These are phyloP conservation scores for Kwoniella sp. DNA, from an alignment of 768 basidiomycete species.

Conservation along the genomic window DNA sequence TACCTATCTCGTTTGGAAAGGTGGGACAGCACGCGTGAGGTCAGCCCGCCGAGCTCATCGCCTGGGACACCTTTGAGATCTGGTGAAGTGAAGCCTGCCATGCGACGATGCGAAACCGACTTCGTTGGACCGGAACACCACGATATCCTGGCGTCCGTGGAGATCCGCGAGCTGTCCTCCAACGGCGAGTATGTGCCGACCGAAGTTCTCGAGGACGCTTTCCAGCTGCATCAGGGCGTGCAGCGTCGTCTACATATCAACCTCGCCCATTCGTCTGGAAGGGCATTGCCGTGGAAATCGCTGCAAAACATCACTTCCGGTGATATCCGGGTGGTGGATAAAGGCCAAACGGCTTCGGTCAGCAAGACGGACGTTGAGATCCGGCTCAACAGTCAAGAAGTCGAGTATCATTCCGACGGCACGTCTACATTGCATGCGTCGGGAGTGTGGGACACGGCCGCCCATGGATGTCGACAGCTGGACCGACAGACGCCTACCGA, in stretches of 20 bases:
- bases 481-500: conserved; percentile 73
- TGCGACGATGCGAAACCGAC: conserved; percentile 91
- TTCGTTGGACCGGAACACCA: conserved; percentile 84
- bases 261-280: conserved; percentile 83
- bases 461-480: conserved; percentile 81
- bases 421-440: conserved; percentile 70
- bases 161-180: conserved; percentile 81
- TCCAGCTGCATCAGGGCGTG: conserved; percentile 87
- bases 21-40: conserved; percentile 90
- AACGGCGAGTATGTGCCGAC: conserved; percentile 82
- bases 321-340: conserved; percentile 80
- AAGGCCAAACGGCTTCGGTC: conserved; percentile 61
- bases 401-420: conserved; percentile 82
- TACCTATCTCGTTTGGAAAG: conserved; percentile 87
- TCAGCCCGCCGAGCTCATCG: background rate
- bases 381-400: conserved; percentile 67
- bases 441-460: conserved; percentile 89
- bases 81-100: conserved; percentile 58
- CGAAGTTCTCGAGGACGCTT: conserved; percentile 79
- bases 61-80: conserved; percentile 58
- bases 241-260: conserved; percentile 79
- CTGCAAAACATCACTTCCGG: conserved; percentile 76
- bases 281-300: conserved; percentile 82
- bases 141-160: conserved; percentile 80
- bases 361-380: conserved; percentile 64